Percentiles rank a stretch among this genome's conserved stretches.
These are phyloP conservation scores for Trichoderma asperellum DNA, from an alignment of 2,329 filamentous ascomycete species.

Conservation along the genomic window DNA sequence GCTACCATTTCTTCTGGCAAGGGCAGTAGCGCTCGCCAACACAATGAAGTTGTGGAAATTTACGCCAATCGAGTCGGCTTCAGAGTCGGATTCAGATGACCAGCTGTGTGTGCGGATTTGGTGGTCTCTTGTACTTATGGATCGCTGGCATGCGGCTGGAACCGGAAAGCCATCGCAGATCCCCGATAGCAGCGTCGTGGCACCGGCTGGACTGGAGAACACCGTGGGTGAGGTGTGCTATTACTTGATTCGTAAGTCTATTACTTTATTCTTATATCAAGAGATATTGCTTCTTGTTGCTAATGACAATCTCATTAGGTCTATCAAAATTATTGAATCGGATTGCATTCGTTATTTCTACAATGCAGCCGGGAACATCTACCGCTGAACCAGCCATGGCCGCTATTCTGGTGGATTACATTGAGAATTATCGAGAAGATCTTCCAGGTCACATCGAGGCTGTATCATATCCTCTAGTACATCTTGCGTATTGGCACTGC, in stretches of 20 bases:
- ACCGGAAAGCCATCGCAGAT: slow-evolving; percentile 66
- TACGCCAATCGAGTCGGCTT: slow-evolving; percentile 49
- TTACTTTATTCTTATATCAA: slow-evolving; percentile 32
- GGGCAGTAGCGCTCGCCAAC: slow-evolving; percentile 68
- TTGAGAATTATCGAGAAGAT: slow-evolving; percentile 67
- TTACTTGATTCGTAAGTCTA: slow-evolving; percentile 65
- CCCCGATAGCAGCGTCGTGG: slow-evolving; percentile 63
- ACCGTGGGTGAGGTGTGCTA: slow-evolving; percentile 67
- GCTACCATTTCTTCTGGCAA: slow-evolving; percentile 58
- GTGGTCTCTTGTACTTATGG: slow-evolving; percentile 73
- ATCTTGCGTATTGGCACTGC: slow-evolving; percentile 72
- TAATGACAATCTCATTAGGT: slow-evolving; percentile 44
- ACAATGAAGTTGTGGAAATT: slow-evolving; percentile 61
- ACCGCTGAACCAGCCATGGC: slow-evolving; percentile 43
- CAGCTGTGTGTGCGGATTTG: slow-evolving; percentile 67
- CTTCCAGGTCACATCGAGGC: slow-evolving; percentile 62
- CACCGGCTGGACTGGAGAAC: slow-evolving; percentile 61
- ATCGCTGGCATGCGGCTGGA: slow-evolving; percentile 73
- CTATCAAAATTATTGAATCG: slow-evolving; percentile 59
- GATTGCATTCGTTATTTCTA: slow-evolving; percentile 45
- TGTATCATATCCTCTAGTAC: slow-evolving; percentile 58
- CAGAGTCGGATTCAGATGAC: slow-evolving; percentile 63
- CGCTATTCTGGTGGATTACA: slow-evolving; percentile 43
- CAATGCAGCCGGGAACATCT: slow-evolving; percentile 42
- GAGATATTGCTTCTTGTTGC: not conserved